These are phyloP conservation scores for Penicillium griseofulvum DNA, from an alignment of 2,329 filamentous ascomycete species.

Conservation along the genomic window DNA sequence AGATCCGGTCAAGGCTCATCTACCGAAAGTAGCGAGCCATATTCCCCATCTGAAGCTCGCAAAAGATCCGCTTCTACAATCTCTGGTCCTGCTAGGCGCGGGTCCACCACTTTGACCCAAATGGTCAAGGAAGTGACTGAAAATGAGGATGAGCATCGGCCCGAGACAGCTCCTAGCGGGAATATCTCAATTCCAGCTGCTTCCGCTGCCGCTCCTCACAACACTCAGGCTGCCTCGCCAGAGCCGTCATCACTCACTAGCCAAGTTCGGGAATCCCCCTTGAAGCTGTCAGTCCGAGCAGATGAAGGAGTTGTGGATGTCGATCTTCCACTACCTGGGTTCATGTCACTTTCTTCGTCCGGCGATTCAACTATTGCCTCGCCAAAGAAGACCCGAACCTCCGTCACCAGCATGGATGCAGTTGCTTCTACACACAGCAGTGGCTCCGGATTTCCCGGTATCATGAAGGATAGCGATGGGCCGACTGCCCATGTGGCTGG, in stretches of 20 bases:
- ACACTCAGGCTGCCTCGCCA: conserved; percentile 24
- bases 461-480: conserved; percentile 41
- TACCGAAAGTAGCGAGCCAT: conserved; percentile 35
- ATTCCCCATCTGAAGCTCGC: conserved; percentile 24
- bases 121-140: conserved; percentile 36
- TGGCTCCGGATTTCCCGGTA: conserved; percentile 34
- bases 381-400: conserved; percentile 45
- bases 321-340: conserved; percentile 55
- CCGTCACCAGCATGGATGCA: conserved; percentile 53
- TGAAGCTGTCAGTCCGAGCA: conserved; percentile 56
- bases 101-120: conserved; percentile 30
- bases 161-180: conserved; percentile 27
- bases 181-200: conserved; percentile 38
- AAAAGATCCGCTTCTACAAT: conserved; percentile 31
- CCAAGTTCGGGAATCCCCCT: conserved; percentile 42
- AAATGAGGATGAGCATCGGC: conserved; percentile 17
- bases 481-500: conserved; percentile 57
- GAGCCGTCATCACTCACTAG: conserved; percentile 30
- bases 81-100: conserved; percentile 23
- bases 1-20: conserved; percentile 50
- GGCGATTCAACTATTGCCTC: conserved; percentile 46
- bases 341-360: conserved; percentile 47
- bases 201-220: conserved; percentile 17
- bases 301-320: conserved; percentile 62
- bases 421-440: conserved; percentile 46